Conservation (phyloP, 2,329 filamentous ascomycete genomes). For the Colletotrichum salicis region DNA sequence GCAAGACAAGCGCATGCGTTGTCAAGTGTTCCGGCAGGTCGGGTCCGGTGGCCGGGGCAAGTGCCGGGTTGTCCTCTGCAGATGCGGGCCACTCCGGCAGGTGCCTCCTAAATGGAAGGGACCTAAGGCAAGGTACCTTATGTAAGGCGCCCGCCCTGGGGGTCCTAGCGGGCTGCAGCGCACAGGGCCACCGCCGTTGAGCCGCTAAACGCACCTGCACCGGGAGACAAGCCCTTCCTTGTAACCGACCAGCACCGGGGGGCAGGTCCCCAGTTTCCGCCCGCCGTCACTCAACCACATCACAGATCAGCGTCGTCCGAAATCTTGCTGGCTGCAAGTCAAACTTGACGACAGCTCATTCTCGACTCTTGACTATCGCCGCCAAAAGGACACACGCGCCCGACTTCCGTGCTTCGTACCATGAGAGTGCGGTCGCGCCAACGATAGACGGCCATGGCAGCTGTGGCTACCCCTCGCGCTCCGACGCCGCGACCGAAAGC, state of each 20-base stretch:
- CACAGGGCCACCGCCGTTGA: conserved; percentile 43
- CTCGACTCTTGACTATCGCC: not conserved
- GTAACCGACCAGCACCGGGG: conserved; percentile 17
- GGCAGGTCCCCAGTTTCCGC: conserved; percentile 26
- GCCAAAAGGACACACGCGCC: conserved; percentile 3
- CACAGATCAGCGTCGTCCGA: conserved; percentile 29
- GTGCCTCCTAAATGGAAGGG: not conserved
- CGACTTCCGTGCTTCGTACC: not conserved
- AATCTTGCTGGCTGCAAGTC: conserved; percentile 36
- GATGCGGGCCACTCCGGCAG: not conserved
- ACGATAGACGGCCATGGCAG: conserved; percentile 38
- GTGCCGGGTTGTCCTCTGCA: conserved; percentile 2
- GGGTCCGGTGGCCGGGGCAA: conserved; percentile 5
- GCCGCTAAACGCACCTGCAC: conserved; percentile 31
- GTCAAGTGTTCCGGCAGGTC: not conserved
- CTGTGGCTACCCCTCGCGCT: conserved; percentile 37
- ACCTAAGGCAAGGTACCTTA: conserved; percentile 9
- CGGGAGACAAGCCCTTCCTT: conserved; percentile 30
- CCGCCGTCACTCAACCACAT: conserved; percentile 20
- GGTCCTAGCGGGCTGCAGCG: conserved; percentile 35
- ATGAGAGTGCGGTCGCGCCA: conserved; percentile 21
- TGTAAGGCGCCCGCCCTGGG: conserved; percentile 16
- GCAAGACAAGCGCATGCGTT: conserved; percentile 13
- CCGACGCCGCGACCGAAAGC: conserved; percentile 38
- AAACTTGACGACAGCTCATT: conserved; percentile 36